Conservation (phyloP, 257 asterid genomes). For the Mitragyna speciosa region DNA sequence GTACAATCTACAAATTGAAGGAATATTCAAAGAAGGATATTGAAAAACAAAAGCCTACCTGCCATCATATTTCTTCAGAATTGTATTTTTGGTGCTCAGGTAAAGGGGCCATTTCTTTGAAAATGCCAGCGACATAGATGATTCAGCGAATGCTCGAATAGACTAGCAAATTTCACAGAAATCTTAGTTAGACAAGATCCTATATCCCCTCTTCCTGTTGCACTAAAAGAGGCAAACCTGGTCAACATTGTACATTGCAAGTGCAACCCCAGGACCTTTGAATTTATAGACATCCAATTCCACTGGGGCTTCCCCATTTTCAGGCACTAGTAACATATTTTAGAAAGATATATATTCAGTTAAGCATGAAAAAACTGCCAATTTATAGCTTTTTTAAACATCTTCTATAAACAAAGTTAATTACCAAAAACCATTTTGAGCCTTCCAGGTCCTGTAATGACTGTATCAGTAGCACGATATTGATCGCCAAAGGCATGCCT, state of each 20-base stretch:
- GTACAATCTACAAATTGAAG: not conserved
- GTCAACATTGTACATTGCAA: constrained; percentile 87
- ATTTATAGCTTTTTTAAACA: not conserved
- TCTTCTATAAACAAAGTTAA: constrained; percentile 1
- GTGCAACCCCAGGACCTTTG: constrained; percentile 89
- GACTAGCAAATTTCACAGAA: constrained; percentile 49
- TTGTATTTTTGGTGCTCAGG: constrained; percentile 89
- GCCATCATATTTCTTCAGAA: constrained; percentile 92
- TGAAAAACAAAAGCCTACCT: constrained; percentile 42
- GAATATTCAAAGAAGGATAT: not conserved
- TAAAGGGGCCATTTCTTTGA: constrained; percentile 91
- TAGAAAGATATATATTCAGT: constrained; percentile 7
- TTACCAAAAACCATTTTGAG: constrained; percentile 92
- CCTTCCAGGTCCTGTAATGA: constrained; percentile 79
- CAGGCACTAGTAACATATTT: constrained; percentile 52
- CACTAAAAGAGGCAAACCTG: constrained; percentile 47
- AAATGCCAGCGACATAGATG: constrained; percentile 87
- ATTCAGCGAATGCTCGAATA: constrained; percentile 86
- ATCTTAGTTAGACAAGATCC: constrained; percentile 12
- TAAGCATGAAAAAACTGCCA: not conserved
- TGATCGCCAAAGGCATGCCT: constrained; percentile 98
- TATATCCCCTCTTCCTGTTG: constrained; percentile 10
- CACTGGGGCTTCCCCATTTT: constrained; percentile 56
- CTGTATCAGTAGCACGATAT: constrained; percentile 79
- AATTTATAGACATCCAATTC: constrained; percentile 70